A percentile compares a stretch with the other conserved stretches of the same genome.
Conservation (phyloP, 306 rosid genomes). For the Abrus pulchellus region DNA sequence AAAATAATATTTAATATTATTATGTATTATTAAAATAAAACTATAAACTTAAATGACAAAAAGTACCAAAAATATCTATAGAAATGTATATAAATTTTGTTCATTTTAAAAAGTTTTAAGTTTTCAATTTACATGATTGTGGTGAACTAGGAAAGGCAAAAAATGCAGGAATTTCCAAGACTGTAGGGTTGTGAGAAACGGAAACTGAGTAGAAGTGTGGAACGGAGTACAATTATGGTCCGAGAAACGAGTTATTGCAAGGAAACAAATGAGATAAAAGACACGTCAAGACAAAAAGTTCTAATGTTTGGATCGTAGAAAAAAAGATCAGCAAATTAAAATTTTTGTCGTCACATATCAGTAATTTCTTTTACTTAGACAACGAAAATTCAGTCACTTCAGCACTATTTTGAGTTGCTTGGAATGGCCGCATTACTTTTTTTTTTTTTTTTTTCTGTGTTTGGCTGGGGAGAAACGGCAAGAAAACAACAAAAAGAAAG, state of each 20-base stretch:
- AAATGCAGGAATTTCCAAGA: neutral
- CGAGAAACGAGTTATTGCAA: slow-evolving; percentile 10
- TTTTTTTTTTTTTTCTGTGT: neutral
- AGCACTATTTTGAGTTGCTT: slow-evolving; percentile 15
- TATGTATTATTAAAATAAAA: too few species aligned
- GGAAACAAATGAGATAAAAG: slow-evolving; percentile 4
- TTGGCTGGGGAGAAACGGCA: neutral
- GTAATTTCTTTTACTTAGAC: neutral
- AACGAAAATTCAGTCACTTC: slow-evolving; percentile 18
- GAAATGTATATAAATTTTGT: too few species aligned
- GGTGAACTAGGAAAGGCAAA: slow-evolving; percentile 30
- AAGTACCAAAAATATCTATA: too few species aligned
- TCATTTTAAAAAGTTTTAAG: too few species aligned
- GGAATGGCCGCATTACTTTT: neutral
- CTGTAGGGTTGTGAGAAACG: neutral
- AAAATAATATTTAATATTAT: too few species aligned
- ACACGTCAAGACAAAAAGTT: slow-evolving; percentile 33
- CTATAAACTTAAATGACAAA: too few species aligned
- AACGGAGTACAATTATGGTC: neutral
- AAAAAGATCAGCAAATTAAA: slow-evolving; percentile 2
- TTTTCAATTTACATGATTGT: slow-evolving; percentile 14
- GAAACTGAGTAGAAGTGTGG: slow-evolving; percentile 15
- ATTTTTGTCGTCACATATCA: neutral
- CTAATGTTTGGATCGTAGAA: neutral
- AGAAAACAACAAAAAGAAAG: neutral